Evolutionary conservation across 2,329 filamentous ascomycete species (phyloP), one percentile per base, ranked within the genome.

Genomic region (Mariannaea sp.): DNA sequence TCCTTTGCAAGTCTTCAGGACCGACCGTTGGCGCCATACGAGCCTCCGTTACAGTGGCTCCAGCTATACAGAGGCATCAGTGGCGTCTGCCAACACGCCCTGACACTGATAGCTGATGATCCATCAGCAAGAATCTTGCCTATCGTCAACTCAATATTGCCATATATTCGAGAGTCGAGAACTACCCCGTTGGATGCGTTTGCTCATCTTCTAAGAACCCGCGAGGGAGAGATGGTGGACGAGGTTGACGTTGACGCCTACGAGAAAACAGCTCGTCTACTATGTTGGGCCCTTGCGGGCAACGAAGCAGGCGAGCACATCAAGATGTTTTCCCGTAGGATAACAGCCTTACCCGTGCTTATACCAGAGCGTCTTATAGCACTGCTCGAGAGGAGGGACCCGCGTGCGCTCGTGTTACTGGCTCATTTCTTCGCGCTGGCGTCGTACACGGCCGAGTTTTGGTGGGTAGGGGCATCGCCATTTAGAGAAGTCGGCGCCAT

Each of bases 41-140:
- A 60, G 12, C 57, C 65, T 1, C 65, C 64, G 7, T 47, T 55
- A 16, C 60, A 62, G 24, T 67, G 63, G 64, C 55, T 68, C 3
- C 52, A 62, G 8, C 52, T 65, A n/a, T 61, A 57, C 14, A 58
- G 61, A 12, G 59, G 58, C 22, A 58, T 65, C 24, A 56, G 56
- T 8, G 54, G 57, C 7, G 58, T 64, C 12, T 62, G 61, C 30
- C 38, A 55, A 16, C 41, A 48, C 1, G 53, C 57, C 1, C 32
- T 56, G 19, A 20, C 38, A 10, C 43, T 64, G 3, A 27, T 65
- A 13, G 43, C 40, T 2, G 49, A 57, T 30, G 33, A 60, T 5
- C 40, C 51, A 3, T 13, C 24, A 1, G 57, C 62, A 29, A 52
- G 35, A 33, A 56, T 65, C 19, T 56, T 56, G 30, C 44, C 45